Base-by-base conservation (phyloP, 2,329 filamentous ascomycete genomes). In the Pseudogymnoascus sp. region DNA sequence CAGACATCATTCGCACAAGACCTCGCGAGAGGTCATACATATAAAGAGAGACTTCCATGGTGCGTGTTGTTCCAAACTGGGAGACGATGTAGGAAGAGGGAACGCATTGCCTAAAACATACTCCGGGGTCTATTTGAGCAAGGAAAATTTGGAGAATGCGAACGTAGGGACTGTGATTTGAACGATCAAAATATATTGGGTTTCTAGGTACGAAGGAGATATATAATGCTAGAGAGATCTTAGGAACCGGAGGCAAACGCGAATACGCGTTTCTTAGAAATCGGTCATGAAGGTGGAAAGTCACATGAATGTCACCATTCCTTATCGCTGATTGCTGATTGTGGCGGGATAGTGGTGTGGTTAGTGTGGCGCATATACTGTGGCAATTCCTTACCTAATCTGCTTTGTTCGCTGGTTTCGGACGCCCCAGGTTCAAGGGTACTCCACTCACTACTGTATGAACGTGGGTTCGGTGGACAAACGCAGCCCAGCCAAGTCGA, bases 41-140 rank as follows among this genome's bases (percentile, higher is more conserved):
- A 63, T 92, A 86, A 29, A 93, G 79, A 69, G 90, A 81, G 59
- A 93, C 87, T 63, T 91, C 87, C 88, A 92, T 92, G 17, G 6
- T 33, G 27, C 48, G 27, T 33, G 48, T 55, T 33, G 48, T 55
- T 55, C 29, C 15, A 55, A 55, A 7, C 29, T 12, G 48, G 48
- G 48, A 2, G 48, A 55, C n/a, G 48, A 7, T 55, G 48, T 35
- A 55, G 29, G 15, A 55, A 13, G 48, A 21, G 29, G 29, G 29
- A 33, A 21, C 29, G 15, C 48, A 55, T 55, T 55, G 15, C 35
- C 15, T 55, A 55, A 55, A 55, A 33, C 48, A 55, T 55, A 35
- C 5, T 35, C 29, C 48, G 21, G 48, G 29, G 48, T 55, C 48
- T 55, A 55, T 21, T 33, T 55, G 48, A 35, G 21, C 48, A 17